Conservation (phyloP, 331 rosid genomes). For the Prunus yedoensis region DNA sequence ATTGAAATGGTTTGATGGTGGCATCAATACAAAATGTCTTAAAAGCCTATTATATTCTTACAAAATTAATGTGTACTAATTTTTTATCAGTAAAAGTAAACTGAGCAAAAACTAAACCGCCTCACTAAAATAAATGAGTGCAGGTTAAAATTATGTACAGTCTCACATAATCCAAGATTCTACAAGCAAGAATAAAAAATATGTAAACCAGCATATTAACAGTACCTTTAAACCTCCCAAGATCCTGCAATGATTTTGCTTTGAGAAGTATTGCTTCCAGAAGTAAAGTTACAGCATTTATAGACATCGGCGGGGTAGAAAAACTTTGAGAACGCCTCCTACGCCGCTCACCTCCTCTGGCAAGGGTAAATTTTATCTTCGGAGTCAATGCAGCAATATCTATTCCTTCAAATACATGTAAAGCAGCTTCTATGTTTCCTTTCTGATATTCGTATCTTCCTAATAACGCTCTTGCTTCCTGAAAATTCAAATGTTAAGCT, state of each 20-base stretch:
- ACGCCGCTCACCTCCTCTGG: conserved; percentile 47
- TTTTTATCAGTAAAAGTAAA: not conserved
- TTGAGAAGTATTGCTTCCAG: conserved; percentile 83
- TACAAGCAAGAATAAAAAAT: conserved; percentile 17
- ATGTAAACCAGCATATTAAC: conserved; percentile 14
- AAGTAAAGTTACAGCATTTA: conserved; percentile 68
- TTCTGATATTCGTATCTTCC: conserved; percentile 93
- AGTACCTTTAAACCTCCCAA: conserved; percentile 77
- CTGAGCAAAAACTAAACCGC: not conserved
- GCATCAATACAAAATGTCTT: not conserved
- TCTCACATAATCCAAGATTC: conserved; percentile 18
- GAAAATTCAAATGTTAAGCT: conserved; percentile 20
- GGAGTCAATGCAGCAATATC: conserved; percentile 61
- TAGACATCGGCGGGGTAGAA: conserved; percentile 57
- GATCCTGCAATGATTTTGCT: conserved; percentile 72
- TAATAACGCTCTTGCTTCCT: conserved; percentile 95
- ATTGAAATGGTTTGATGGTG: not conserved
- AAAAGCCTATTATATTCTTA: not conserved
- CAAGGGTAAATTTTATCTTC: conserved; percentile 66
- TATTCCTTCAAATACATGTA: conserved; percentile 86
- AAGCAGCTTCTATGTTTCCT: conserved; percentile 87
- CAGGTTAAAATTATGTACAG: conserved; percentile 17
- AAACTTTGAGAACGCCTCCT: conserved; percentile 55
- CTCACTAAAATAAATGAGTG: not conserved
- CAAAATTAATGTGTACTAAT: not conserved